phyloP scores from a whole-genome alignment of 192 early-diverging fungal species.

The Coemansia asiatica region DNA sequence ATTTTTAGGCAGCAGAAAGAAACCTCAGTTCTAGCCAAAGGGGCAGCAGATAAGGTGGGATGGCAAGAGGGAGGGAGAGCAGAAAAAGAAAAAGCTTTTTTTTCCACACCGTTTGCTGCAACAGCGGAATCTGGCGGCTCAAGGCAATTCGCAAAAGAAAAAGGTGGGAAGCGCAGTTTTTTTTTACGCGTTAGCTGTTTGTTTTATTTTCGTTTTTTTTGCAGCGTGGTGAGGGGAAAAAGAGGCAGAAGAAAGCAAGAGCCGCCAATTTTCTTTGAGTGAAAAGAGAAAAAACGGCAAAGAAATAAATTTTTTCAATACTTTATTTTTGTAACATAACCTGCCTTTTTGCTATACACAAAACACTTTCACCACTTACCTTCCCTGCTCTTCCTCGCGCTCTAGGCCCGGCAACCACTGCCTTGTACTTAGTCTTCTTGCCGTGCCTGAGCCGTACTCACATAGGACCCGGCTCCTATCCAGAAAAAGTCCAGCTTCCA shows the following conservation, averaged over 20 bases:
- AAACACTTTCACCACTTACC: too few species aligned
- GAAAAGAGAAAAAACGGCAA: background rate
- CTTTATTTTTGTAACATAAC: background rate
- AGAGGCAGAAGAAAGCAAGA: background rate
- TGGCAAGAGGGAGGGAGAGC: background rate
- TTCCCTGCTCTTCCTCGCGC: too few species aligned
- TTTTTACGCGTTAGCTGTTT: background rate
- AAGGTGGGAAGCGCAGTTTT: background rate
- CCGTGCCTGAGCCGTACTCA: too few species aligned
- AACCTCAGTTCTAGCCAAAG: too few species aligned
- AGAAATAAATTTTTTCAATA: background rate
- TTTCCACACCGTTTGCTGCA: too few species aligned
- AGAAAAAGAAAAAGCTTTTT: background rate
- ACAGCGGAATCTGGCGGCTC: background rate
- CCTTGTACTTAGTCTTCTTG: too few species aligned
- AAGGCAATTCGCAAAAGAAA: background rate
- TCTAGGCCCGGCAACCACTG: too few species aligned
- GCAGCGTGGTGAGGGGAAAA: background rate
- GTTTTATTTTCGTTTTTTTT: background rate
- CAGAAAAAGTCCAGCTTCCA: too few species aligned
- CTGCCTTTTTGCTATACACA: too few species aligned
- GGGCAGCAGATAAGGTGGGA: too few species aligned
- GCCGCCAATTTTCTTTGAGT: conserved; percentile 1
- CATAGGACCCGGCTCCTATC: too few species aligned
- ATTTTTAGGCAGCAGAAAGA: too few species aligned